Base-by-base conservation (phyloP, 1,284 basidiomycete species). In the Cutaneotrichosporon curvatum region DNA sequence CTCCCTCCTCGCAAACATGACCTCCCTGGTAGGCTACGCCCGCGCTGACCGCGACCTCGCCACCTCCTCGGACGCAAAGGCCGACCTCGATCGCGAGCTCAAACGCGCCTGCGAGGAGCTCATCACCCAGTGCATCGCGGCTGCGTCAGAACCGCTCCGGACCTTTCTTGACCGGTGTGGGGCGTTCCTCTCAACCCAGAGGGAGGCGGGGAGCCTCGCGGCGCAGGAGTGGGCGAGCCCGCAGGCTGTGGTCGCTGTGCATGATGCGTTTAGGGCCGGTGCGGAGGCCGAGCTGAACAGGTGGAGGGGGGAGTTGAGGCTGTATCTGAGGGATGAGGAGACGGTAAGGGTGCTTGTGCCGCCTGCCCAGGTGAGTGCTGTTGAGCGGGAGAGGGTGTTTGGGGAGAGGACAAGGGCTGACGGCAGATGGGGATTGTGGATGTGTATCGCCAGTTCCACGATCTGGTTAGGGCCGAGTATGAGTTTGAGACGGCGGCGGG, bases 21-120 rank as follows among this genome's bases (percentile, higher is more conserved):
- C 70, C 3, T 81, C 82, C 1, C 79, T 83, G 6, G 74, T 87
- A 7, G 75, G 87, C 4, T 68, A 68, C 45, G 59, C 52, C 3
- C 48, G 58, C 28, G 53, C 55, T 0, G 44, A 56, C 10, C 37
- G 60, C 4, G 47, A 43, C 19, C 45, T 51, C 18, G 48, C 63
- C 37, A 45, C 61, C 52, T 53, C 64, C 39, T 55, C 59, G 3
- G 73, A 75, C 44, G 72, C 73, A 12, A 54, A 54, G 53, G 40
- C 89, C 83, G 83, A 83, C 50, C 83, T 94, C 50, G 90, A 94
- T 67, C 77, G 82, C 44, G 84, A 85, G 38, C 78, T 94, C 36
- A 85, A 87, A 62, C 75, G 75, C 22, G 82, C 82, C 0, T 94
- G 89, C 71, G 87, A 91, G 71, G 79, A 81, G 32, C 77, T 88